These are phyloP conservation scores for Aspergillus ruber DNA, from an alignment of 2,329 filamentous ascomycete genomes.

Conservation along the genomic window DNA sequence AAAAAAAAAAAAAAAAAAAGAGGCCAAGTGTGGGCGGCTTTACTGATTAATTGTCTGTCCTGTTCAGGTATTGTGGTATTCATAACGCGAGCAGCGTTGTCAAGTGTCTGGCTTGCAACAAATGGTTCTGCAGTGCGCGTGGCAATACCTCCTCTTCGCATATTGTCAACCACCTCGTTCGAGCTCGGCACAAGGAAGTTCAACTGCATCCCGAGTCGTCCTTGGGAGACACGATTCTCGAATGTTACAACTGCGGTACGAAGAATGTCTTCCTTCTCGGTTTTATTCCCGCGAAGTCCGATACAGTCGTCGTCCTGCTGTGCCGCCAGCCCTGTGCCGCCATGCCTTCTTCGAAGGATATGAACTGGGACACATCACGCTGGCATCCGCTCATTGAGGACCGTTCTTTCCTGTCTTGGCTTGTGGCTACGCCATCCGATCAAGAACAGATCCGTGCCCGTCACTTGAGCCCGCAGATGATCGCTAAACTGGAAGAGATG, in stretches of 20 bases:
- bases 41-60: slow-evolving; percentile 6
- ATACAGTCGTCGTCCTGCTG: slow-evolving; percentile 92
- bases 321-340: slow-evolving; percentile 95
- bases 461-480: slow-evolving; percentile 88
- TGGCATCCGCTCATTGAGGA: slow-evolving; percentile 98
- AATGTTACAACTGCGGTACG: slow-evolving; percentile 99
- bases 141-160: slow-evolving; percentile 96
- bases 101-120: slow-evolving; percentile 90
- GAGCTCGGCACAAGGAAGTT: slow-evolving; percentile 96
- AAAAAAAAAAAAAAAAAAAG: too few species aligned
- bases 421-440: slow-evolving; percentile 81
- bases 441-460: slow-evolving; percentile 92
- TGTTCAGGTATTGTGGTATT: slow-evolving; percentile 84
- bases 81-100: slow-evolving; percentile 93
- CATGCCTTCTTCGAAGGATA: slow-evolving; percentile 93
- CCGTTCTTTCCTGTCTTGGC: slow-evolving; percentile 88
- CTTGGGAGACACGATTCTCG: slow-evolving; percentile 89
- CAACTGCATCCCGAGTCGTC: slow-evolving; percentile 90
- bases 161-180: slow-evolving; percentile 96
- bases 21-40: background rate
- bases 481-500: slow-evolving; percentile 92
- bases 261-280: slow-evolving; percentile 97
- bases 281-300: slow-evolving; percentile 97
- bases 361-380: slow-evolving; percentile 98
- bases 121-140: slow-evolving; percentile 98